Base-by-base conservation (phyloP, 345 rosid species). In the Aquilaria malaccensis region DNA sequence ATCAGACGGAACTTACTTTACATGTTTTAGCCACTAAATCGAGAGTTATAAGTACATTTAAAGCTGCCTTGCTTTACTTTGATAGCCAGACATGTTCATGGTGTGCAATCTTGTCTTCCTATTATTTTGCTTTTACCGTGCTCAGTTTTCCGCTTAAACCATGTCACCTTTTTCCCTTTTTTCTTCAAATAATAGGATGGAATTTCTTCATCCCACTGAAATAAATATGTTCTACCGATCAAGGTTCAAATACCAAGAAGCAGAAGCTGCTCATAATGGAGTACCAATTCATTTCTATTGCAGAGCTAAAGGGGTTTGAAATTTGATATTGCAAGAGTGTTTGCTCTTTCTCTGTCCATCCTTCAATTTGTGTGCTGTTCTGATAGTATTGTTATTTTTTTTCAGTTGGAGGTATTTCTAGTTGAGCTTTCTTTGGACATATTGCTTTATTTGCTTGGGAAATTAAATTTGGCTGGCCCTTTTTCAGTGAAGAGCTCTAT, bases 401-500 rank as follows among this genome's bases (percentile, higher is more conserved):
- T 56, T 71, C 95, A 92, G 98, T 72, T 85, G 82, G 80, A 83
- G 56, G 64, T 85, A 64, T 83, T 80, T 55, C 64, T 92, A 55
- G 84, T 83, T 5, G 98, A 92, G 85, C 78, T 82, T 62, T 81
- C 98, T 1, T 63, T 89, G 78, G 98, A 92, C 76, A 77, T 87
- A 64, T 84, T 87, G 72, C 88, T 92, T 64, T 87, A 87, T 73
- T 74, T 79, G 53, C 56, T 85, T 59, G 98, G 96, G 63, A 75
- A 85, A 72, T 70, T 92, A 74, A 76, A 88, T 66, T 67, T 89
- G 76, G 95, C 96, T 64, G 98, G 98, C 71, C 98, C 98, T 22
- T 89, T 82, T 76, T 73, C 92, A 48, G 77, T 85, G 70, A 83
- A 80, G 73, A 85, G 79, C 70, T 69, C 93, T 55, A 63, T 46